Evolutionary conservation across 2,329 filamentous ascomycete genomes (phyloP), one percentile per base, ranked within the genome.

Genomic region (Penicillium sp.): DNA sequence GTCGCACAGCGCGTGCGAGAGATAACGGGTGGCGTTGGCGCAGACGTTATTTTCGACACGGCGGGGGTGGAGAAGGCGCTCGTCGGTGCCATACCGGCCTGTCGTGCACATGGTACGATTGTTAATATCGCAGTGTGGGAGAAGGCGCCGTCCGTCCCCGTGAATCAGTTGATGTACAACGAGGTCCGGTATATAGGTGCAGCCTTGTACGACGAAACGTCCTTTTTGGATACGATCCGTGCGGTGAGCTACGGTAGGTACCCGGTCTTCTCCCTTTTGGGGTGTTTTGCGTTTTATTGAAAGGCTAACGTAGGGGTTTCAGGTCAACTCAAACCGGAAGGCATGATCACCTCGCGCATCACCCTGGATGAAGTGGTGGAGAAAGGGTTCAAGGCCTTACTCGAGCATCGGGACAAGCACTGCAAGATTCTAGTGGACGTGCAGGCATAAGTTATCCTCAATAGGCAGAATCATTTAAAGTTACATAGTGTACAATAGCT

Each of bases 71-170:
- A 79, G 16, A 71, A 71, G 0, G 80, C 73, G 13, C 60, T 79
- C 5, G 66, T 74, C 41, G 62, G 54, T 56, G 81, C 69, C 57
- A 81, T 77, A 35, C 66, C 74, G 22, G 74, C 79, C 0, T 78
- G 84, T 3, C 73, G 76, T 46, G 73, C 76, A 0, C 74, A 79
- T 33, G 84, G 83, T 0, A 81, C 80, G 0, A 74, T 87, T 0
- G 76, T 86, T 2, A 86, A 87, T 54, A 77, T 87, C 14, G 82
- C 84, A 0, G 81, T 87, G 2, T 86, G 82, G 81, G 82, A 84
- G 61, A 80, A 76, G 49, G 70, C 72, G 11, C 74, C 83, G 4
- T 73, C 75, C 0, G 77, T 85, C 47, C 70, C 79, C 28, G 76
- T 79, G 1, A 83, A 82, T 56, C 75, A 77, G 60, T 58, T 84